Conservation (phyloP, 208 protist species). For the Acanthamoeba quina region DNA sequence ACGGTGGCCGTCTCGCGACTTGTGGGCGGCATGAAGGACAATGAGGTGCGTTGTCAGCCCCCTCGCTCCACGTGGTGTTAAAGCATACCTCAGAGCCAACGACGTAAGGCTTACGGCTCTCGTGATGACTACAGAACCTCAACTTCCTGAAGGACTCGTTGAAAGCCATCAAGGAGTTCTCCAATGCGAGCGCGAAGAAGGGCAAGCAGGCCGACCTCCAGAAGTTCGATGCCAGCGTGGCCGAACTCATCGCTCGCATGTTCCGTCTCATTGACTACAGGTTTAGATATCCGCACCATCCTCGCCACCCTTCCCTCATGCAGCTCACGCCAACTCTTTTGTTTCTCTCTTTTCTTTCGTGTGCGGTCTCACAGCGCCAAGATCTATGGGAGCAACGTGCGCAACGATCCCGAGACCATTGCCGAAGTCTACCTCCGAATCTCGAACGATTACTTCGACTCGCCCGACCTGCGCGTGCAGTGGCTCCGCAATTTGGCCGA, state of each 20-base stretch:
- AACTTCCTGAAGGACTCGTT: background rate
- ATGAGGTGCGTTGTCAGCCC: background rate
- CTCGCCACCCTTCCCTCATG: too few relatives aligned
- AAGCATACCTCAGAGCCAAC: too few relatives aligned
- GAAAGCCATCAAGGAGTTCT: background rate
- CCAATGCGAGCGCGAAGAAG: background rate
- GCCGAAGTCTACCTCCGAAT: slow-evolving; percentile 81
- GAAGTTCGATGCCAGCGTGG: slow-evolving; percentile 4
- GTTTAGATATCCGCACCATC: background rate
- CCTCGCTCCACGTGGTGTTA: background rate
- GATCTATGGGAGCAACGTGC: slow-evolving; percentile 15
- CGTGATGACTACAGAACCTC: background rate
- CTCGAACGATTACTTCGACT: slow-evolving; percentile 79
- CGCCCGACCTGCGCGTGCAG: slow-evolving; percentile 82
- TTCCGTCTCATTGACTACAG: slow-evolving; percentile 61
- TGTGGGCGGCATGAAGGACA: slow-evolving; percentile 21
- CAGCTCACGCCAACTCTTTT: too few relatives aligned
- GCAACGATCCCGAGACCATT: slow-evolving; percentile 83
- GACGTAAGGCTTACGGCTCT: background rate
- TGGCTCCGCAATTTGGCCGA: slow-evolving; percentile 80
- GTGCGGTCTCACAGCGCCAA: background rate
- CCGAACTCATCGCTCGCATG: slow-evolving; percentile 17
- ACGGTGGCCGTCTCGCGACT: slow-evolving; percentile 41
- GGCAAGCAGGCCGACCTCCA: background rate
- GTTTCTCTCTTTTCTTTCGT: background rate